Evolutionary conservation across 129 eudicot species (phyloP).

Genomic region (carrot (Daucus carota)): DNA sequence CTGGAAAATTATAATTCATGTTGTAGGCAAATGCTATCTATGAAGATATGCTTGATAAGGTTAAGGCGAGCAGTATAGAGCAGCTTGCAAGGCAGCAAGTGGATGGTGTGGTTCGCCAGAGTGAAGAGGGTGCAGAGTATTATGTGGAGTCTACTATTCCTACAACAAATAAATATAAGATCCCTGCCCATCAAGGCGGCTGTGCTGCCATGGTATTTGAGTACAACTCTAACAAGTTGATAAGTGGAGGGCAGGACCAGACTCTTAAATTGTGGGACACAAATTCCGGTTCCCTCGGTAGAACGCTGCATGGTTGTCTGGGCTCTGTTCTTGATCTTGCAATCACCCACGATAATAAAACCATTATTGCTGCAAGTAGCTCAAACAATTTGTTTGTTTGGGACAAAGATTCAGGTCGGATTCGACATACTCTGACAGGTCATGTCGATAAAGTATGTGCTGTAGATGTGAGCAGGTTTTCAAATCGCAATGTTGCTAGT

Average conservation of each 20-base stretch:
- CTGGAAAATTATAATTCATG: not conserved
- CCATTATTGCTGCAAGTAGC: slow-evolving; percentile 73
- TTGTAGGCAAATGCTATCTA: slow-evolving; percentile 74
- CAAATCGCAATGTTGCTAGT: slow-evolving; percentile 66
- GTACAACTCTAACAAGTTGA: slow-evolving; percentile 50
- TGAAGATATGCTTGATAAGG: slow-evolving; percentile 65
- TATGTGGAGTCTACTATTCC: slow-evolving; percentile 71
- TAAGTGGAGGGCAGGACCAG: slow-evolving; percentile 87
- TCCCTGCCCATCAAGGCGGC: slow-evolving; percentile 87
- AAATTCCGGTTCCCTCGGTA: slow-evolving; percentile 46
- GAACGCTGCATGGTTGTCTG: slow-evolving; percentile 58
- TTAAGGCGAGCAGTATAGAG: slow-evolving; percentile 63
- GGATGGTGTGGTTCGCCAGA: slow-evolving; percentile 86
- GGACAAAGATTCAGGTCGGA: slow-evolving; percentile 71
- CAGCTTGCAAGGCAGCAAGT: slow-evolving; percentile 81
- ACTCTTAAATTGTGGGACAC: slow-evolving; percentile 85
- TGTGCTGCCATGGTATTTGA: slow-evolving; percentile 73
- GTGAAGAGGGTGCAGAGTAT: slow-evolving; percentile 84
- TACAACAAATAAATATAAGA: slow-evolving; percentile 43
- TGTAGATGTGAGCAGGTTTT: slow-evolving; percentile 68
- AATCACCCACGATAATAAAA: slow-evolving; percentile 62
- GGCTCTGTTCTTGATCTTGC: slow-evolving; percentile 89
- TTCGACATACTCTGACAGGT: slow-evolving; percentile 85
- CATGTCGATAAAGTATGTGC: slow-evolving; percentile 90
- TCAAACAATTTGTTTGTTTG: slow-evolving; percentile 71